Evolutionary conservation across 2,329 filamentous ascomycete genomes (phyloP).

Genomic region (Penicillium glabrum): DNA sequence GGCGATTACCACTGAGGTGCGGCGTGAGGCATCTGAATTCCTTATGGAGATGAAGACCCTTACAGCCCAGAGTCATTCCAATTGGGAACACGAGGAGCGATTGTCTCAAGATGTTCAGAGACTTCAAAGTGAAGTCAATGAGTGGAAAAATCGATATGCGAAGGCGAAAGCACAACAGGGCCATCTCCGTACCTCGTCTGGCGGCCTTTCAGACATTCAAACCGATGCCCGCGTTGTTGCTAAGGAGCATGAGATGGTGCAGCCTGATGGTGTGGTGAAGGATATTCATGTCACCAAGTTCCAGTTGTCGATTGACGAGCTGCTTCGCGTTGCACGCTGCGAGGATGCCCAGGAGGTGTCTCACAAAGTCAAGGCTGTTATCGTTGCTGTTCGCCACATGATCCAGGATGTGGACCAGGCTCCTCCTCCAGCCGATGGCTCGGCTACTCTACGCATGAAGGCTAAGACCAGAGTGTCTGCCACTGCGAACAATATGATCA

Average conservation of each 20-base stretch:
- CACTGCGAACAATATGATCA: slow-evolving; percentile 94
- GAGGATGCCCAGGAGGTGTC: slow-evolving; percentile 74
- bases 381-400: slow-evolving; percentile 79
- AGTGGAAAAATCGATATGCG: slow-evolving; percentile 89
- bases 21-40: slow-evolving; percentile 77
- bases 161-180: slow-evolving; percentile 84
- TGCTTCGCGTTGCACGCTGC: slow-evolving; percentile 73
- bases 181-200: slow-evolving; percentile 75
- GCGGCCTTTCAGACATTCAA: slow-evolving; percentile 60
- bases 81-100: slow-evolving; percentile 78
- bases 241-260: slow-evolving; percentile 69
- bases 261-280: slow-evolving; percentile 75
- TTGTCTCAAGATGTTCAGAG: slow-evolving; percentile 72
- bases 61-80: slow-evolving; percentile 74
- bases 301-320: slow-evolving; percentile 89
- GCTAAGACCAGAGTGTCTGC: slow-evolving; percentile 82
- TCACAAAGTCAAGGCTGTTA: slow-evolving; percentile 82
- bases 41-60: slow-evolving; percentile 85
- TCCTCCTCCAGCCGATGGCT: slow-evolving; percentile 56
- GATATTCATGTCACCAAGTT: slow-evolving; percentile 94
- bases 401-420: slow-evolving; percentile 72
- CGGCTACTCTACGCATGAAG: slow-evolving; percentile 62
- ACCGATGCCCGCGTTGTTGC: slow-evolving; percentile 51
- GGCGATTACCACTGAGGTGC: slow-evolving; percentile 81
- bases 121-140: slow-evolving; percentile 78